Evolutionary conservation across 805 yeast species (phyloP), one percentile per base, ranked within the genome.

Genomic region (Saccharomycopsis schoenii): DNA sequence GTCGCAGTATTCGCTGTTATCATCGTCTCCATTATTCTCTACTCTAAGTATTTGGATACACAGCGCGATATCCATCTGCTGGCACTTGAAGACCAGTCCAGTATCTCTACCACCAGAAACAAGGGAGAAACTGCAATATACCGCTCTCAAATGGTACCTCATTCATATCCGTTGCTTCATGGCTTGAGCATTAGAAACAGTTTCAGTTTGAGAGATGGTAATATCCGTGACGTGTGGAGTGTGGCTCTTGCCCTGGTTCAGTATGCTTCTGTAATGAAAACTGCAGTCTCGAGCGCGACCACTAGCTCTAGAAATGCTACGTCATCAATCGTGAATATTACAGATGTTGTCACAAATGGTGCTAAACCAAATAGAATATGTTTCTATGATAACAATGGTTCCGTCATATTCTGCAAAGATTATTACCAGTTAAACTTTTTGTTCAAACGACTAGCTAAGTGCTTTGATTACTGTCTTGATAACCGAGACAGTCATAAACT

Each of bases 71-170:
- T 61, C 12, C 37, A 55, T 14, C 61, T 55, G 11, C 19, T 58
- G 12, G 60, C 61, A 8, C 58, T 64, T 12, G 19, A 39, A 19
- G 55, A 79, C 64, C 94, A 87, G 69, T 77, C 88, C 6, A 72
- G 80, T 1, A 68, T 83, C 40, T 79, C 84, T 5, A 70, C 80
- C 10, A 83, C 86, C 2, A 73, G 89, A n/a, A 70, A 73, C 21
- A 71, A 73, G 0, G 75, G 77, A 39, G 89, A 87, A 68, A 77
- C 87, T 24, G 86, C 90, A 1, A 74, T 84, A 15, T 81, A 83
- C 68, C 77, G 88, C 61, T 81, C 88, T 10, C 79, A 80, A 43
- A 83, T 83, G 64, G 80, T 85, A 56, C 88, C 86, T 52, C 83
- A 80, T 68, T 83, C 86, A 9, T 65, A 76, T 52, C 80, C 83